Base-by-base conservation (phyloP, 2,329 filamentous ascomycete species). In the Truncatella angustata region DNA sequence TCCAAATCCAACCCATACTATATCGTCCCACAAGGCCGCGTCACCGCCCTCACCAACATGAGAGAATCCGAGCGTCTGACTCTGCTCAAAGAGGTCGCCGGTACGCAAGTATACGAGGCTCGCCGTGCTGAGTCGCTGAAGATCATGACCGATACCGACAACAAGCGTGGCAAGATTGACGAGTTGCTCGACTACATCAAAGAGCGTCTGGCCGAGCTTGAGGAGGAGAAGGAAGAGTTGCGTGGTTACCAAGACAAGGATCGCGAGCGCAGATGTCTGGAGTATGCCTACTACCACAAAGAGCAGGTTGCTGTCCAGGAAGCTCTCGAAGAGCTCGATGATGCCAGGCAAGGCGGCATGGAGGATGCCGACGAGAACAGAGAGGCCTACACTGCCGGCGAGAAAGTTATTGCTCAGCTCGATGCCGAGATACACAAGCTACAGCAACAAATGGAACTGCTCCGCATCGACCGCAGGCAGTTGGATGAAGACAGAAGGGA, bases 1-100 rank as follows among this genome's bases (percentile, higher is more conserved):
- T 97, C 93, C 55, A 86, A 91, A 59, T 96, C 92, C 52, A 99
- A 99, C 68, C 94, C 94, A 23, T 99, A 97, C 78, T 99, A 99
- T 70, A 99, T 99, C 63, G 95, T 99, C 2, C 94, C 95, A 0
- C 94, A 99, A 70, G 94, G 94, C 50, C 91, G 94, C 66, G 92
- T 99, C 54, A 97, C 94, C 0, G 87, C 91, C 21, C 78, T 99
- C 65, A 99, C 94, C 40, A 99, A 97, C 69, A 99, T 99, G 94
- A 97, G 97, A 71, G 94, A 99, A 69, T 85, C 86, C 1, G 92
- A 97, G 68, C 84, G 94, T 49, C 74, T 99, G 56, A 92, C 88
- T 60, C 76, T 99, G 54, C 74, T 99, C 56, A 99, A 99, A 71
- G 94, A 97, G 66, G 94, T 99, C n/a, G 94, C 94, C 1, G 94